Evolutionary conservation across 1,139 yeast genomes (phyloP), one percentile per base, ranked within the genome.

Genomic region (Pneumocystis jirovecii): DNA sequence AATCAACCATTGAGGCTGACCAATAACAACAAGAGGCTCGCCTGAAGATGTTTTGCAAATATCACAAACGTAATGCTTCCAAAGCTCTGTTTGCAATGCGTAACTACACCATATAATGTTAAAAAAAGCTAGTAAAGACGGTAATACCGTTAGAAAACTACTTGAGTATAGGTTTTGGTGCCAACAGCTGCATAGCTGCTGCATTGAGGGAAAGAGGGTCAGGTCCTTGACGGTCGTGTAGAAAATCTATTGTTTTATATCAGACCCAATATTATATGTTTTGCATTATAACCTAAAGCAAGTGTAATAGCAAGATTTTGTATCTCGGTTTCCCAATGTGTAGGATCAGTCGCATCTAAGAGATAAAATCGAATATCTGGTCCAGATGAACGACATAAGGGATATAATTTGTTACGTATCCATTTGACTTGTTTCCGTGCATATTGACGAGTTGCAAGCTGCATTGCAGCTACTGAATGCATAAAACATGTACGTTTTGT

Each of bases 381-480:
- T 65, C 80, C 80, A 10, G 57, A 8, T 29, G 17, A 21, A 7
- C 69, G 66, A 44, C 76, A 66, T 73, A 87, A 90, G 0, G 85
- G 83, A 2, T 85, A 80, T 42, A 93, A 77, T 66, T 85, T 79
- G 70, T 87, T 88, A 64, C 81, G 81, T 68, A 93, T 91, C 97
- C 97, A 93, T 74, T 90, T 90, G n/a, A 90, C 84, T 73, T 93
- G 99, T 69, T 82, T 83, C 68, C 86, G 85, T 1, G 97, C 96
- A 74, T 93, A 93, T 72, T 86, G 89, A 65, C 96, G 77, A 0
- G 99, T 93, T 61, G 88, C 79, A 1, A 83, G 78, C 73, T 93
- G 90, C 97, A 93, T 93, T 40, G 83, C 78, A 19, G 84, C 87
- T 1, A 87, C 77, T 8, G 95, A 85, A 6, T 76, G 75, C 0